A percentile compares a stretch with the other conserved stretches of the same genome.
Conservation (phyloP, 2,329 filamentous ascomycete genomes). For the Pyricularia sp. region DNA sequence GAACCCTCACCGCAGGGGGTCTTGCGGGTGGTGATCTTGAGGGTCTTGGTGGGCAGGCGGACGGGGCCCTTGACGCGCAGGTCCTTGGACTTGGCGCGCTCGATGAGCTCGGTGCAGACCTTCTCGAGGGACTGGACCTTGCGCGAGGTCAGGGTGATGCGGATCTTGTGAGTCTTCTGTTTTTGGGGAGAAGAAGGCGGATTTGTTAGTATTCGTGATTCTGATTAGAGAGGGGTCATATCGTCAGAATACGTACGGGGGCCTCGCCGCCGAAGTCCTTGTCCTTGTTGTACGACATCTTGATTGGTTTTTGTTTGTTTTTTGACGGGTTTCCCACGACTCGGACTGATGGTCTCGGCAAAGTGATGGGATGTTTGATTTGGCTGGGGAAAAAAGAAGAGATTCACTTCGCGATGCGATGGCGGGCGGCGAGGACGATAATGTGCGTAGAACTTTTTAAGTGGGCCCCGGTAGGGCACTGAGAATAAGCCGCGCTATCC, state of each 20-base stretch:
- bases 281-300: constrained; percentile 7
- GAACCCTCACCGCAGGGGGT: constrained; percentile 99
- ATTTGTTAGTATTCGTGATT: not conserved
- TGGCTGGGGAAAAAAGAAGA: constrained; percentile 6
- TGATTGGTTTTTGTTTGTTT: constrained; percentile 1
- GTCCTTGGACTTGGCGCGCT: constrained; percentile 97
- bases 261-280: constrained; percentile 7
- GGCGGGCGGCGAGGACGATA: constrained; percentile 1
- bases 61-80: constrained; percentile 97
- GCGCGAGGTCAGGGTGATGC: constrained; percentile 92
- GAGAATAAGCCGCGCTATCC: not conserved
- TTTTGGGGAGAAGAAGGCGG: not conserved
- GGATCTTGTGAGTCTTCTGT: constrained; percentile 20
- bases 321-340: constrained; percentile 49
- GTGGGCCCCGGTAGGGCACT: constrained; percentile 5
- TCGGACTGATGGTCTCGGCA: constrained; percentile 69
- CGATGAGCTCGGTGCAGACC: constrained; percentile 96
- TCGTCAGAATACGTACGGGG: not conserved
- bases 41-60: constrained; percentile 91
- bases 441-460: constrained; percentile 6
- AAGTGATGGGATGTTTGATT: constrained; percentile 52
- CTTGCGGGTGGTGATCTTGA: constrained; percentile 97
- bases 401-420: not conserved
- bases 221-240: not conserved
- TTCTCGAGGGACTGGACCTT: constrained; percentile 96